Base-by-base conservation (phyloP, 1,139 yeast genomes). In the Eremothecium sinecaudum region DNA sequence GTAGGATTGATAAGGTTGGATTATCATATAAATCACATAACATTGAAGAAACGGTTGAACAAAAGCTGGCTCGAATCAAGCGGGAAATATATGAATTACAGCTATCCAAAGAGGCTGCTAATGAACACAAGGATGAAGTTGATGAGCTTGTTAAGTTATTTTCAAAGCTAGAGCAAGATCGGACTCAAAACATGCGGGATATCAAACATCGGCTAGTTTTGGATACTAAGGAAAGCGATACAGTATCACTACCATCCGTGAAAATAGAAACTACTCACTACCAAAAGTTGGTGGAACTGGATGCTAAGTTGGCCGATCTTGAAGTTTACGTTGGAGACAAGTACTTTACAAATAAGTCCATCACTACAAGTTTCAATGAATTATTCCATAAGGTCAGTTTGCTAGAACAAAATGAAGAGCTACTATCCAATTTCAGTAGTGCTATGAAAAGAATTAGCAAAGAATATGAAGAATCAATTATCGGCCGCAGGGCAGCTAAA, bases 1-100 rank as follows among this genome's bases (percentile, higher is more conserved):
- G 48, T 18, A 43, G 53, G 6, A 42, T 50, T 8, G 57, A 48
- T 42, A 45, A 53, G 17, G 18, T 19, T 13, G 42, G 41, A 12
- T 36, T 30, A 14, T 59, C 62, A 6, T 48, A 53, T 15, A 47
- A 46, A 17, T 47, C 52, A 3, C 56, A 53, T 31, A 45, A 43
- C 10, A 50, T 51, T 3, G 51, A 49, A 11, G 75, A 71, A 45
- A 63, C 69, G 0, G 42, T 51, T 6, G 66, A 58, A 13, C 72
- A 69, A 46, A 66, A 62, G 42, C 43, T 74, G 24, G 61, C 63
- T 1, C 48, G 79, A 33, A 63, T 74, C 23, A 31, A 38, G 13
- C 38, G 42, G n/a, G 43, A 47, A 13, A 24, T 42, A 12, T 26
- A 35, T 11, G 36, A 37, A 24, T 30, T 21, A 11, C 40, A 37